Conservation (phyloP, 169 alveolate species). For the Plasmodium inui region DNA sequence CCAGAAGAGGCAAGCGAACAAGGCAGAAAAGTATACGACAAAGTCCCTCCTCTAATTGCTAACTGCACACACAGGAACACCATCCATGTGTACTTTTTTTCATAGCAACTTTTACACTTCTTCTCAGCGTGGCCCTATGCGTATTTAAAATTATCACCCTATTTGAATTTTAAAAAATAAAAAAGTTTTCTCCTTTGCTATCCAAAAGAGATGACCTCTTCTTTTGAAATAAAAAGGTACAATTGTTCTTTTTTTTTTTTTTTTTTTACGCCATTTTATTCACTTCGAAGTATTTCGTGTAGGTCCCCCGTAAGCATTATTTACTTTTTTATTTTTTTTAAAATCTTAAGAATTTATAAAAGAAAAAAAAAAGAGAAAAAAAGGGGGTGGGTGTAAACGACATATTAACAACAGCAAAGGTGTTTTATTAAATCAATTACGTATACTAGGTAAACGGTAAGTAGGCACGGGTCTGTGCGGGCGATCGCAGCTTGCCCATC, state of each 20-base stretch:
- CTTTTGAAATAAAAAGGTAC: background rate
- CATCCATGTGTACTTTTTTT: background rate
- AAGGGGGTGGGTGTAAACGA: background rate
- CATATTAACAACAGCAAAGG: background rate
- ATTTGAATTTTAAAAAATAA: background rate
- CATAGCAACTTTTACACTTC: background rate
- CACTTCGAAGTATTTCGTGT: background rate
- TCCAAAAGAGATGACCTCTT: background rate
- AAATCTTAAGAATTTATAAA: background rate
- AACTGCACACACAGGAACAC: background rate
- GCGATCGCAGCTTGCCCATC: background rate
- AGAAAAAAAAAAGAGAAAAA: background rate
- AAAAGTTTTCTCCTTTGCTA: background rate
- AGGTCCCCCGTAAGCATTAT: background rate
- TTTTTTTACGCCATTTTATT: no score
- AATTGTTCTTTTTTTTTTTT: no score
- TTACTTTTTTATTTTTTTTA: background rate
- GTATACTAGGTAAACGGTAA: background rate
- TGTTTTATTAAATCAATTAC: constrained; percentile 1
- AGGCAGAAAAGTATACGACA: background rate
- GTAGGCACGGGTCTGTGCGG: background rate
- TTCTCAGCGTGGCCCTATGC: background rate
- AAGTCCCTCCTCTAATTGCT: background rate
- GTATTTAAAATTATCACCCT: background rate
- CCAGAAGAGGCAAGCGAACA: background rate